Conservation (phyloP, 176 grass and related monocot genomes). For the Coix lacrymajobi region DNA sequence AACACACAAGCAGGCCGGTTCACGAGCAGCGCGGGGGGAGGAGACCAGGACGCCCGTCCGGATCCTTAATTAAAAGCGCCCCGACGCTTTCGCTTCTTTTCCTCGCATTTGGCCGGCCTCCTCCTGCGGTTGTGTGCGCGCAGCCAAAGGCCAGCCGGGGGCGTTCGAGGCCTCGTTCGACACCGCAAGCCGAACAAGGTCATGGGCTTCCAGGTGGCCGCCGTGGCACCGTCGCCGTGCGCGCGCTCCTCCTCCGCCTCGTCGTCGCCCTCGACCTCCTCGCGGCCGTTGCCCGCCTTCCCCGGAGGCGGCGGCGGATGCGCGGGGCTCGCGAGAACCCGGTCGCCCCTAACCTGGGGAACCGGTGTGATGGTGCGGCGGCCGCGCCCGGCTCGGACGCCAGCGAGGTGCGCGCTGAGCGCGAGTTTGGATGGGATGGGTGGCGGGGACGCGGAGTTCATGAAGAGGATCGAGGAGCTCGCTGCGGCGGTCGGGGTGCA, state of each 20-base stretch:
- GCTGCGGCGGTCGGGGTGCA: conserved; percentile 18
- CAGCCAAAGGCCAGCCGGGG: background rate
- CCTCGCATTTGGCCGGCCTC: conserved; percentile 9
- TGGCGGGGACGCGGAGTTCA: conserved; percentile 49
- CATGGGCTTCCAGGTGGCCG: conserved; percentile 42
- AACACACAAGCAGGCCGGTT: background rate
- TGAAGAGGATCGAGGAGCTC: conserved; percentile 59
- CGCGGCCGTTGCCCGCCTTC: conserved; percentile 13
- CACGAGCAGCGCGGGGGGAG: conserved; percentile 26
- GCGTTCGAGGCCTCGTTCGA: background rate
- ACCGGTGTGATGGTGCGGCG: background rate
- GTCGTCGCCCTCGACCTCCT: conserved; percentile 37
- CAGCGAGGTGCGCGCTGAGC: conserved; percentile 29
- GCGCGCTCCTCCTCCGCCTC: conserved; percentile 10
- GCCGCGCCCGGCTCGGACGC: background rate
- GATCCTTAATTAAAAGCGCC: conserved; percentile 31
- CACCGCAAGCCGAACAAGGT: background rate
- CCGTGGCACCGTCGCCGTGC: conserved; percentile 27
- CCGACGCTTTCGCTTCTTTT: background rate
- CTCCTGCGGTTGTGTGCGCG: conserved; percentile 21
- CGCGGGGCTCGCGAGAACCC: conserved; percentile 27
- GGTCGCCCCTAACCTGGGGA: conserved; percentile 15
- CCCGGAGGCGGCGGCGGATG: conserved; percentile 19
- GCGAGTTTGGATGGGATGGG: conserved; percentile 44
- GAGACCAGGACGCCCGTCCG: background rate